Evolutionary conservation across 2,329 filamentous ascomycete genomes (phyloP), one percentile per base, ranked within the genome.

Genomic region (Exophiala xenobiotica): DNA sequence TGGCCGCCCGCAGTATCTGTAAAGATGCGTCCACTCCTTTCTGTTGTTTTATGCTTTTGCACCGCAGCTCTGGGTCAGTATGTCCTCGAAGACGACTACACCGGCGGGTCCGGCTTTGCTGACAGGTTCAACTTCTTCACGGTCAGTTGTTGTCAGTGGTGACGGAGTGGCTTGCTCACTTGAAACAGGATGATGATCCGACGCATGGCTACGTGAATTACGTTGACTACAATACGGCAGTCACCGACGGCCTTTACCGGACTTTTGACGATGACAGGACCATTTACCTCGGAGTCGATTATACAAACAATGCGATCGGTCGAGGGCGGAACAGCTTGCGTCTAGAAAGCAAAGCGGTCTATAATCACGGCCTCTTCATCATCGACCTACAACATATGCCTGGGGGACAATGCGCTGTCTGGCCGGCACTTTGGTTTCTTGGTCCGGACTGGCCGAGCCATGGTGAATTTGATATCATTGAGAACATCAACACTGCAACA

Each of bases 181-280:
- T 6, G 6, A 27, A 27, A 27, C 26, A 74, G 71, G 66, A 50
- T 9, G 22, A 62, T 7, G 88, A 93, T 63, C 88, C 88, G 0
- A 93, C 88, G 2, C 62, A 83, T 56, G 89, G 88, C 26, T 89
- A 83, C 62, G 88, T 93, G 61, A 71, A 81, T 53, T 93, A 90
- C 63, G 76, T 83, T 46, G 72, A 79, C 58, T 73, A 77, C 42
- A 49, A 66, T 11, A 78, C 76, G 1, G 87, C 88, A 49, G 77
- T 78, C 51, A 63, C 66, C 16, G 65, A 70, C 26, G 77, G 78
- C 11, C 74, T 90, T 6, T 81, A 84, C 55, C 78, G 78, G 53
- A 67, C 6, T n/a, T n/a, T n/a, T n/a, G n/a, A n/a, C n/a, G 23
- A 74, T 33, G 71, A 78, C 49, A 72, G 74, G 45, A 75, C 73